Conservation (phyloP, 2,329 filamentous ascomycete species). For the Microcyclospora tardicrescens region DNA sequence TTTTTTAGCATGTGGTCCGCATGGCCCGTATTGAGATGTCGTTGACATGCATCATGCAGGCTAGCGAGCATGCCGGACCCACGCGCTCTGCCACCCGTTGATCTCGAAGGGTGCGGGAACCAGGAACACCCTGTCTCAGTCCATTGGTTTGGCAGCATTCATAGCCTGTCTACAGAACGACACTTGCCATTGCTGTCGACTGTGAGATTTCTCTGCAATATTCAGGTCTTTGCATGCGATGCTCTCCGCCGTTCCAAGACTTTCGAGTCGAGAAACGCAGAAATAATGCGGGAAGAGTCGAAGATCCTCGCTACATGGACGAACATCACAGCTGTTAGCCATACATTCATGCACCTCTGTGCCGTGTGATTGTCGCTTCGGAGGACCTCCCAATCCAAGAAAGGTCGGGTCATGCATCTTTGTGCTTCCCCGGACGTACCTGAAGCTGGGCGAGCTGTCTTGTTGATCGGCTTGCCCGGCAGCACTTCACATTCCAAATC, state of each 20-base stretch:
- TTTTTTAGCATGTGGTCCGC: no score
- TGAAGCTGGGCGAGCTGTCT: neutral
- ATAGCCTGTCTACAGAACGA: no score
- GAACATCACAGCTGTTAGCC: neutral
- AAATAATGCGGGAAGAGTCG: slow-evolving; percentile 12
- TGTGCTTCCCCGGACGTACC: neutral
- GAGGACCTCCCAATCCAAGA: neutral
- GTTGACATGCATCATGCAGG: no score
- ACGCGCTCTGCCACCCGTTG: no score
- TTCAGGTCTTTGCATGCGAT: slow-evolving; percentile 1
- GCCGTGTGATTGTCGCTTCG: neutral
- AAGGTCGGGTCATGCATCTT: neutral
- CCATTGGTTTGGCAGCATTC: no score
- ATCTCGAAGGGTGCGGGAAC: neutral
- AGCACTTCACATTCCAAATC: neutral
- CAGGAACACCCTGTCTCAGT: no score
- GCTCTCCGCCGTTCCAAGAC: slow-evolving; percentile 10
- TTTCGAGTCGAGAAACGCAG: slow-evolving; percentile 14
- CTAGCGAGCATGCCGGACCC: no score
- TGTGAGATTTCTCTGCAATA: neutral
- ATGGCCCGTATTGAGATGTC: no score
- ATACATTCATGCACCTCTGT: neutral
- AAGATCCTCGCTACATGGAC: slow-evolving; percentile 7
- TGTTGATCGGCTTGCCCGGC: neutral
- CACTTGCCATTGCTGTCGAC: no score